Evolutionary conservation across 768 basidiomycete genomes (phyloP).

Genomic region (Fomitopsis pulvina): DNA sequence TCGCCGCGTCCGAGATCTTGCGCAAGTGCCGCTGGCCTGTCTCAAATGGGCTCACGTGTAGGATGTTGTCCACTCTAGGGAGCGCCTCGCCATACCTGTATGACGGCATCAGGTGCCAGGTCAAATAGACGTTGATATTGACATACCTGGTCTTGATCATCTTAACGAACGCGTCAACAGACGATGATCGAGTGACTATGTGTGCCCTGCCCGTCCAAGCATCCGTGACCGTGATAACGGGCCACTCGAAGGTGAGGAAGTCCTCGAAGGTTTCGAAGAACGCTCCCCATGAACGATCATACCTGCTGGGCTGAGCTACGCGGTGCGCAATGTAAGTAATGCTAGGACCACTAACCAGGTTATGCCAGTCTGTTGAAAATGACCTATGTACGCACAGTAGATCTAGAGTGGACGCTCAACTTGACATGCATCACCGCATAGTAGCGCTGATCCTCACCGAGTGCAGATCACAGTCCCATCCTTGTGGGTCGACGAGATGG

Average conservation of each 20-base stretch:
- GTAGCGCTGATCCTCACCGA: conserved; percentile 36
- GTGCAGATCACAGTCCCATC: conserved; percentile 78
- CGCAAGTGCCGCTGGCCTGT: conserved; percentile 61
- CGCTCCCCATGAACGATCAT: conserved; percentile 74
- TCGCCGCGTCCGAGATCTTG: conserved; percentile 56
- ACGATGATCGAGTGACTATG: conserved; percentile 70
- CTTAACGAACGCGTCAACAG: conserved; percentile 69
- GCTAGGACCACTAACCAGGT: conserved; percentile 65
- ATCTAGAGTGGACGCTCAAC: conserved; percentile 25
- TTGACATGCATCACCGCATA: neutral
- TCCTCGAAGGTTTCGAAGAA: conserved; percentile 74
- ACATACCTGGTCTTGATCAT: conserved; percentile 77
- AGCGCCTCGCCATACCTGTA: conserved; percentile 70
- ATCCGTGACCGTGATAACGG: conserved; percentile 73
- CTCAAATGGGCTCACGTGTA: conserved; percentile 65
- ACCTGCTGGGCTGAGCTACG: conserved; percentile 48
- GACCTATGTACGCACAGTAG: conserved; percentile 73
- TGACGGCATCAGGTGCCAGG: neutral
- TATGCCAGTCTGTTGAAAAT: conserved; percentile 66
- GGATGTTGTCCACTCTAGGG: conserved; percentile 65
- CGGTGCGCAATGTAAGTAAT: too few relatives aligned
- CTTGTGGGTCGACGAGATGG: conserved; percentile 64
- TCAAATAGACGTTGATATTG: neutral
- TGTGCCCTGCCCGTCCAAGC: conserved; percentile 64
- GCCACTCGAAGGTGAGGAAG: conserved; percentile 81